phyloP scores from a whole-genome alignment of 2,329 filamentous ascomycete genomes.

The Hymenoscyphus albidus region DNA sequence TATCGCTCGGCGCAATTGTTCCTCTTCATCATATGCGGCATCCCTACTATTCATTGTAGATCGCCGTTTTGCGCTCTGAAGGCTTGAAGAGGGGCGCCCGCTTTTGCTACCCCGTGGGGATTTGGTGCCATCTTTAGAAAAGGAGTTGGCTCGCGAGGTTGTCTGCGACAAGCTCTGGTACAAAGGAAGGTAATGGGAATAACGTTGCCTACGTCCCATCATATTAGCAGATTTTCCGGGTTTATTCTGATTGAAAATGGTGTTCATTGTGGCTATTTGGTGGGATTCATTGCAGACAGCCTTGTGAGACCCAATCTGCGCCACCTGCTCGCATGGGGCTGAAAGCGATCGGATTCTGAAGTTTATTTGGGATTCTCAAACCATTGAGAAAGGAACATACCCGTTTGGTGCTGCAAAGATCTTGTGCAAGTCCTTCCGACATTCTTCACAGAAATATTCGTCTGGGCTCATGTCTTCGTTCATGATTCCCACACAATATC shows the following conservation, averaged over 20 bases:
- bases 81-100: constrained; percentile 45
- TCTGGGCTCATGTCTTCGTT: constrained; percentile 90
- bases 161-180: constrained; percentile 50
- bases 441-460: constrained; percentile 97
- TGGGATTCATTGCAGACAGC: constrained; percentile 28
- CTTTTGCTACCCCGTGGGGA: constrained; percentile 54
- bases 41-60: constrained; percentile 97
- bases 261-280: constrained; percentile 14
- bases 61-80: constrained; percentile 61
- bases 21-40: constrained; percentile 93
- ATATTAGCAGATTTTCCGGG: constrained; percentile 37
- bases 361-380: constrained; percentile 19
- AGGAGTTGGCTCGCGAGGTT: constrained; percentile 59
- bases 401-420: constrained; percentile 77
- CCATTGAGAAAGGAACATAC: constrained; percentile 51
- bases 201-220: constrained; percentile 53
- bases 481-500: constrained; percentile 94
- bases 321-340: constrained; percentile 33
- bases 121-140: constrained; percentile 58
- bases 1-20: constrained; percentile 81
- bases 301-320: constrained; percentile 35
- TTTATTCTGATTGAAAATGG: constrained; percentile 11
- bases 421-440: constrained; percentile 85
- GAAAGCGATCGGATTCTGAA: constrained; percentile 23
- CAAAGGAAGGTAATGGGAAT: constrained; percentile 62